A percentile compares a stretch with the other conserved stretches of the same genome.
Conservation (phyloP, 2,329 filamentous ascomycete genomes). For the Volutella citrinella region DNA sequence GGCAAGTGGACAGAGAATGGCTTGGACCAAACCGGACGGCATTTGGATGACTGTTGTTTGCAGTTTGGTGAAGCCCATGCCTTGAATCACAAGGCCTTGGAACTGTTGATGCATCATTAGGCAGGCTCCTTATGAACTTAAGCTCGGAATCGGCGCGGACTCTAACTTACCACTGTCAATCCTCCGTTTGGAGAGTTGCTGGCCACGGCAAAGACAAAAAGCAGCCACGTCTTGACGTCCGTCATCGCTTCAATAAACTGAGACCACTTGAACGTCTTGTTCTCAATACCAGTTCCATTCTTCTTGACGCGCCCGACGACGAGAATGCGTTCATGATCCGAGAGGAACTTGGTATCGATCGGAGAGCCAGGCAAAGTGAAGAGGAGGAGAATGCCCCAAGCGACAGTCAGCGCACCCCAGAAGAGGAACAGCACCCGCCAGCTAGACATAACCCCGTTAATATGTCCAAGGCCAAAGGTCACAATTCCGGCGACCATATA, state of each 20-base stretch:
- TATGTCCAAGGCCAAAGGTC: conserved; percentile 19
- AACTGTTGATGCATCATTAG: conserved; percentile 18
- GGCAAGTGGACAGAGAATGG: conserved; percentile 11
- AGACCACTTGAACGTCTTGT: conserved; percentile 45
- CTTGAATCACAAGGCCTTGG: conserved; percentile 22
- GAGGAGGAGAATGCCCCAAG: conserved; percentile 54
- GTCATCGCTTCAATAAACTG: conserved; percentile 45
- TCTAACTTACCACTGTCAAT: conserved; percentile 14
- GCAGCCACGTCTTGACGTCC: conserved; percentile 58
- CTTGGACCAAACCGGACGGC: conserved; percentile 16
- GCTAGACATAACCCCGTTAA: conserved; percentile 4
- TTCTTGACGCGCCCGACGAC: conserved; percentile 46
- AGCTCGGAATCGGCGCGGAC: no score
- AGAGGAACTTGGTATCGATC: conserved; percentile 47
- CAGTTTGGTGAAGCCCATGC: conserved; percentile 17
- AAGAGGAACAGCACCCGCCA: conserved; percentile 17
- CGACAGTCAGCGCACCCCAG: conserved; percentile 22
- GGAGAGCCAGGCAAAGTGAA: conserved; percentile 52
- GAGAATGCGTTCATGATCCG: conserved; percentile 41
- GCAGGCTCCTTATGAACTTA: rapidly evolving
- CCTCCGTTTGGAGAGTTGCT: conserved; percentile 57
- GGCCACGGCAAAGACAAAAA: conserved; percentile 50
- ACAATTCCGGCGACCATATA: conserved; percentile 19
- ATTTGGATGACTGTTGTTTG: conserved; percentile 15
- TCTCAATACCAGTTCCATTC: conserved; percentile 51